Base-by-base conservation (phyloP, 768 basidiomycete genomes). In the Mycena venus region DNA sequence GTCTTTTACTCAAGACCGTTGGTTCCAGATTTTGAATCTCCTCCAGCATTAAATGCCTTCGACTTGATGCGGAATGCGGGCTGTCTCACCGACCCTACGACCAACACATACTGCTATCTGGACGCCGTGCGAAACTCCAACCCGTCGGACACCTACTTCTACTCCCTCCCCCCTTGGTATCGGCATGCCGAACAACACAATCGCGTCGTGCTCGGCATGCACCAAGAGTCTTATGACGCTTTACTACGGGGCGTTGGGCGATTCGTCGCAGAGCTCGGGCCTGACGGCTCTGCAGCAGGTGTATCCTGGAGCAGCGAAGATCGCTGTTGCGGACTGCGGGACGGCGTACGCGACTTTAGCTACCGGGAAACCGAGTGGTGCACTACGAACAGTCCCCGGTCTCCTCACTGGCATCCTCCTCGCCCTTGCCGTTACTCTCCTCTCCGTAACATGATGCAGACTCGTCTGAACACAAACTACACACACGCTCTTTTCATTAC, bases 31-130 rank as follows among this genome's bases (percentile, higher is more conserved):
- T 23, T 58, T 34, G 44, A 58, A 55, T 62, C 25, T 29, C 65
- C 51, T 53, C 25, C 74, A 91, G 95, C 90, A 34, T 85, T 97
- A 42, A 83, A 88, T 72, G 87, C 91, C 27, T 97, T 92, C 80
- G 74, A 83, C 44, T 72, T 94, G 61, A 91, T 94, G 89, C 88
- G 91, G 44, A 81, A 87, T 17, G 87, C 86, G 0, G 93, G 88
- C 8, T 96, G 95, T 79, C 84, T 89, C 27, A 75, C 86, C 10
- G 87, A 94, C 81, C 87, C 91, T 12, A 78, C 85, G 4, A 88
- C 90, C 34, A 88, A 92, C 77, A 82, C 90, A 0, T 96, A 95
- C 83, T 96, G 95, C 85, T 96, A 90, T 83, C 64, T 95, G 66
- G 86, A 91, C 73, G 94, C 95, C 17, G 88, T 90, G 25, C 85